Base-by-base conservation (phyloP, 2,329 filamentous ascomycete genomes). In the Ambrosiella beaveri region DNA sequence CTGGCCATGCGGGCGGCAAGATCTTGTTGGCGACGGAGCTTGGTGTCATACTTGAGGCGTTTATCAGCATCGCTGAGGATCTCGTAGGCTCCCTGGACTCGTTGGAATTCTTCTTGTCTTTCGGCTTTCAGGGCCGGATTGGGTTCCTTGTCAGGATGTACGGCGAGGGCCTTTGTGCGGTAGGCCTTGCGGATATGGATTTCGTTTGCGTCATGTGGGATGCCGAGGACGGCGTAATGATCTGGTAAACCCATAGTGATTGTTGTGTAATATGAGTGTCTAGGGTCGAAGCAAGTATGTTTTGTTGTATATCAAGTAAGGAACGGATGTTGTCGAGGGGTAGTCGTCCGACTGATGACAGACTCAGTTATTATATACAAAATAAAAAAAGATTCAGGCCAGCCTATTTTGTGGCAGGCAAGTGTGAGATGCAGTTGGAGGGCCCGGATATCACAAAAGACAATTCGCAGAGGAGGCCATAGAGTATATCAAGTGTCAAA, bases 71-170 rank as follows among this genome's bases (percentile, higher is more conserved):
- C 84, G 65, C 81, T 86, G 61, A 98, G 79, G 37, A 93, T 75
- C 70, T 97, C 93, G 71, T 95, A 98, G 55, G 93, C 90, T 65
- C 90, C 81, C 69, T 96, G 90, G 39, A 97, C 87, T 68, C 82
- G 83, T 70, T 96, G 89, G 66, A 97, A 98, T 70, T 95, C 84
- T 64, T 88, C 84, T 64, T 86, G 82, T 69, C 90, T 94, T 64
- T 81, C 74, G 60, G 81, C 80, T 71, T 93, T 94, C 65, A 86
- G 74, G 13, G 80, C 74, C 57, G 84, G 81, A 65, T 95, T 80
- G 63, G 88, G 84, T 62, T 95, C 81, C 72, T 95, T 95, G 75
- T 96, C 90, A 39, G 90, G 90, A 65, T 96, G 90, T 67, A 85
- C 90, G 69, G 86, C 88, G 64, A 95, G 79, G 40, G 88, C 87